Base-by-base conservation (phyloP, 2,329 filamentous ascomycete species). In the Fusarium hainanense region DNA sequence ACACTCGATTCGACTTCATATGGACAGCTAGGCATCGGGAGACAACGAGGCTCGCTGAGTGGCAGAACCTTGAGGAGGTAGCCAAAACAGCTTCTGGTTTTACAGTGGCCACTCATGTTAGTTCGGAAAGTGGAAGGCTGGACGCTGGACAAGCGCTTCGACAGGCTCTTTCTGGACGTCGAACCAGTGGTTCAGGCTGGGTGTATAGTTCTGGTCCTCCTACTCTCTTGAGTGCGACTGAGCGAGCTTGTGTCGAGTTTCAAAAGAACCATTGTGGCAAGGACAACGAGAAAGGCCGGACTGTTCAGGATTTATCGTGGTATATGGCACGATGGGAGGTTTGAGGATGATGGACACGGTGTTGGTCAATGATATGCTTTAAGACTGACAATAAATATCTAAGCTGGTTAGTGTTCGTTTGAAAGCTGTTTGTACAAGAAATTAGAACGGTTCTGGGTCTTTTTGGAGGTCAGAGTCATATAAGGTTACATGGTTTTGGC, bases 251-350 rank as follows among this genome's bases (percentile, higher is more conserved):
- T 11, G 4, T 54, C 8, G 14, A 23, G 2, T 7, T 44, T 1
- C n/a, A 30, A 1, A 54, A 30, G 20, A 1, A 32, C 6, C 11
- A 43, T 12, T 4, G 16, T 2, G 6, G 7, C 0, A 23, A 10
- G 14, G 8, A 18, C 3, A 9, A 54, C 4, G 14, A 16, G 16
- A 32, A 43, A 16, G 3, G 14, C 3, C 44, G 51, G 40, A 23
- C 11, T 8, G 37, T 44, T 23, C 16, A n/a, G 11, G 51, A 44
- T 4, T 4, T 54, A 2, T n/a, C 40, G 7, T 54, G 27, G 40
- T 54, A 44, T 8, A 46, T 46, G 43, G 43, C 43, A 3, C 43
- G 43, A 7, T 46, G 43, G 43, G 43, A 46, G 23, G 23, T 49
- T 16, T 32, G 20, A 49, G 10, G 34, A 10, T 37, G 34, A 21